Percentiles rank a stretch among this genome's conserved stretches.
These are phyloP conservation scores for Komagataella phaffii DNA, from an alignment of 805 yeast species.

Conservation along the genomic window DNA sequence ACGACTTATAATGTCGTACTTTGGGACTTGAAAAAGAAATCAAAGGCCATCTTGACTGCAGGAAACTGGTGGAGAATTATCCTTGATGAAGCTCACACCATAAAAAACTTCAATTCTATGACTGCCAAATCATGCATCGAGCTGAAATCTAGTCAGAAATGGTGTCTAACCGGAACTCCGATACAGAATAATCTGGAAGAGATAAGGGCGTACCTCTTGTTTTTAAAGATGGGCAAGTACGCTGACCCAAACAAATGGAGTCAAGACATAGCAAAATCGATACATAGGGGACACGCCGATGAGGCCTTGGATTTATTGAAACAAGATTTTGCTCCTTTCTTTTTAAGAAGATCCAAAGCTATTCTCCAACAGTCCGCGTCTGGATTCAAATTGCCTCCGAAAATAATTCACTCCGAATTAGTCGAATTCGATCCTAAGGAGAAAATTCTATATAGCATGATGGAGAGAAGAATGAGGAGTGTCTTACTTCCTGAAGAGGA, in stretches of 20 bases:
- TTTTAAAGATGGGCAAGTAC: constrained; percentile 9
- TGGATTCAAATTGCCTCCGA: constrained; percentile 10
- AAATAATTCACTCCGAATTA: constrained; percentile 7
- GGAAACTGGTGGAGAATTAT: constrained; percentile 36
- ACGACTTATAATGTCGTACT: constrained; percentile 19
- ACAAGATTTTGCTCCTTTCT: constrained; percentile 16
- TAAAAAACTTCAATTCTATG: constrained; percentile 36
- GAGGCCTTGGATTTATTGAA: constrained; percentile 17
- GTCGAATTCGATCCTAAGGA: constrained; percentile 15
- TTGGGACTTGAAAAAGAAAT: constrained; percentile 1
- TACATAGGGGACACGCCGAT: constrained; percentile 24
- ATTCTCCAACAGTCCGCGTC: constrained; percentile 13
- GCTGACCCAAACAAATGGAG: constrained; percentile 8
- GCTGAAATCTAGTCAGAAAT: constrained; percentile 28
- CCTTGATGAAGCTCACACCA: constrained; percentile 53
- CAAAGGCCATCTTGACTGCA: constrained; percentile 13
- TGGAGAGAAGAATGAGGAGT: constrained; percentile 7
- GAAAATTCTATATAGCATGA: constrained; percentile 11
- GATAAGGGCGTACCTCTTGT: constrained; percentile 33
- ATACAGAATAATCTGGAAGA: constrained; percentile 44
- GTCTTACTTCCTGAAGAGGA: constrained; percentile 2
- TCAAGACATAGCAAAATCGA: constrained; percentile 22
- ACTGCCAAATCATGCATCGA: constrained; percentile 30
- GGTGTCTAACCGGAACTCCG: constrained; percentile 59
- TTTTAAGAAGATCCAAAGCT: constrained; percentile 32